phyloP scores from a whole-genome alignment of 352 stramenopile species.

The Phytopythium litorale region DNA sequence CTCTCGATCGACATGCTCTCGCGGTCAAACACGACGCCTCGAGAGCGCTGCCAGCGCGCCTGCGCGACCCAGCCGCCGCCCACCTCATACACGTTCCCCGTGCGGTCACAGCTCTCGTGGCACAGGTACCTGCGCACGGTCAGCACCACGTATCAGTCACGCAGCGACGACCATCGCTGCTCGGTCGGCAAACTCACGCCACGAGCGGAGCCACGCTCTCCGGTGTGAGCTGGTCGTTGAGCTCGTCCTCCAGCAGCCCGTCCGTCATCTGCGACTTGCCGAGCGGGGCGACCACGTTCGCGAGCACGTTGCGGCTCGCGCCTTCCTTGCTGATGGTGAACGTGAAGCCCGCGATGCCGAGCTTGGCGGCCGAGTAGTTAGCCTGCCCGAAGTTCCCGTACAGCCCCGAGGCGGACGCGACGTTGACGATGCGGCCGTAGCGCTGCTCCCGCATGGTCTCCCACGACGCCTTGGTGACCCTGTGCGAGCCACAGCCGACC shows the following conservation, averaged over 20 bases:
- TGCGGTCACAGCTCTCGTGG: conserved; percentile 73
- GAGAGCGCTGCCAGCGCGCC: conserved; percentile 73
- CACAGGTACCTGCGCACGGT: conserved; percentile 50
- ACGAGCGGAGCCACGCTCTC: conserved; percentile 83
- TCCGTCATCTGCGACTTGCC: conserved; percentile 86
- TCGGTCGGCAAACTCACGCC: conserved; percentile 36
- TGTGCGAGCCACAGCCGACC: conserved; percentile 3
- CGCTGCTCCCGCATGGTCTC: conserved; percentile 69
- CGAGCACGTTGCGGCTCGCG: conserved; percentile 62
- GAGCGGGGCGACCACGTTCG: conserved; percentile 80
- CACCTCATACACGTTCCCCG: conserved; percentile 79
- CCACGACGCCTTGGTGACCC: conserved; percentile 77
- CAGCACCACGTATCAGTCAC: neutral
- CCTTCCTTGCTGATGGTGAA: conserved; percentile 88
- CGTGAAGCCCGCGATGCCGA: conserved; percentile 91
- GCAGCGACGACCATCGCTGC: neutral
- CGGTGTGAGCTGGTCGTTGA: conserved; percentile 66
- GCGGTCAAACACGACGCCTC: conserved; percentile 50
- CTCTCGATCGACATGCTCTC: conserved; percentile 43
- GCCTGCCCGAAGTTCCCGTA: conserved; percentile 90
- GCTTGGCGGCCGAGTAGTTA: conserved; percentile 88
- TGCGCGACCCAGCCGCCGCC: conserved; percentile 74
- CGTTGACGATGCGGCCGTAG: conserved; percentile 86
- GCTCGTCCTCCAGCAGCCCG: conserved; percentile 55
- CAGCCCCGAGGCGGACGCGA: conserved; percentile 75